Conservation (phyloP, 192 early-diverging fungal genomes). For the Phlyctochytrium arcticum region DNA sequence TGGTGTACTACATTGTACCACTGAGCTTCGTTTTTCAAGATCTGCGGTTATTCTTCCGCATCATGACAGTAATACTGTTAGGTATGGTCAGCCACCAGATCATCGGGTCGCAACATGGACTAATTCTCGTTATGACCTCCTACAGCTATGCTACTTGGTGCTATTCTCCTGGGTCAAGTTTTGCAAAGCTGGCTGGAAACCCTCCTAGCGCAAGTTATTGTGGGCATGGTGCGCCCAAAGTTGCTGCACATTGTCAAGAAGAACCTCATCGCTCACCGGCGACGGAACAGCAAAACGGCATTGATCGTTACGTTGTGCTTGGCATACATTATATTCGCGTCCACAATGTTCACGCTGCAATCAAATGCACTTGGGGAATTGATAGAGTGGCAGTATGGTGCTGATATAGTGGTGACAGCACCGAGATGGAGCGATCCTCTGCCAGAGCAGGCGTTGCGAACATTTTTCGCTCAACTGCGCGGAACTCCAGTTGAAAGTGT, state of each 20-base stretch:
- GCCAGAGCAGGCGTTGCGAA: conserved; percentile 13
- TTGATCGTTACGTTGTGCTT: conserved; percentile 32
- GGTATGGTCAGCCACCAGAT: conserved; percentile 4
- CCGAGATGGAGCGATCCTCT: conserved; percentile 9
- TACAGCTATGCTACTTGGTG: conserved; percentile 28
- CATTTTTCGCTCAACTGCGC: too few relatives aligned
- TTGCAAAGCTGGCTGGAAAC: conserved; percentile 23
- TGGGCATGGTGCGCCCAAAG: conserved; percentile 1
- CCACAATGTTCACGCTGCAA: conserved; percentile 30
- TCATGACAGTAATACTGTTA: conserved; percentile 31
- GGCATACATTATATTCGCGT: conserved; percentile 35
- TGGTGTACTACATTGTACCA: conserved; percentile 33
- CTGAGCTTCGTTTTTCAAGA: conserved; percentile 24
- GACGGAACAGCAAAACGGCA: conserved; percentile 27
- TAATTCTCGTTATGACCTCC: neutral
- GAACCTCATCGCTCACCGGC: conserved; percentile 24
- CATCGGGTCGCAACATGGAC: neutral
- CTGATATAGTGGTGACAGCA: conserved; percentile 20
- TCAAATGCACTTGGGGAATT: conserved; percentile 9
- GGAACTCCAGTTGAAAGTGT: too few relatives aligned
- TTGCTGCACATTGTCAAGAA: conserved; percentile 24
- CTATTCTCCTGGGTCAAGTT: conserved; percentile 21
- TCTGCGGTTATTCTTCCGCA: conserved; percentile 24
- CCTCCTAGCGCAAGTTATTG: conserved; percentile 6
- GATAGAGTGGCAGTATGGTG: conserved; percentile 28